These are phyloP conservation scores for Xylaria grammica DNA, from an alignment of 495 filamentous ascomycete species.

Conservation along the genomic window DNA sequence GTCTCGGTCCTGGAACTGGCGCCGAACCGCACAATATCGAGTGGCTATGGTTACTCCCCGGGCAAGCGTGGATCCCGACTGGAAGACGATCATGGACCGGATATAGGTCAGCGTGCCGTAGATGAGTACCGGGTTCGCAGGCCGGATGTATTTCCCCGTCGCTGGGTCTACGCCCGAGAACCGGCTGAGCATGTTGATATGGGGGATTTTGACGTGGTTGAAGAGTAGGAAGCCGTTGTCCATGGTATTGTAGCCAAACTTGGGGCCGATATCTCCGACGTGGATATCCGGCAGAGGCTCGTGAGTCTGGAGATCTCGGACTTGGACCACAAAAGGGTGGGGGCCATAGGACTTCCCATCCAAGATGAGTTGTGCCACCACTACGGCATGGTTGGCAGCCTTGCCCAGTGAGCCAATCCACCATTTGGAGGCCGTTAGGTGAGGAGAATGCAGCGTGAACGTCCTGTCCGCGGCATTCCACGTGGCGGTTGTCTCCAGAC, in stretches of 20 bases:
- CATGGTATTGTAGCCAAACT: slow-evolving; percentile 74
- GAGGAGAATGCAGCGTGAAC: slow-evolving; percentile 71
- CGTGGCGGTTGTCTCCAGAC: slow-evolving; percentile 74
- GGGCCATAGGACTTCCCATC: slow-evolving; percentile 68
- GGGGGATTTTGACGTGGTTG: slow-evolving; percentile 71
- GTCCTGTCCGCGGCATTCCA: slow-evolving; percentile 71
- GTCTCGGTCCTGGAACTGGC: slow-evolving; percentile 75
- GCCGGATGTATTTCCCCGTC: slow-evolving; percentile 66
- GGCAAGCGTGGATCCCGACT: slow-evolving; percentile 69
- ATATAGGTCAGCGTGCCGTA: slow-evolving; percentile 79
- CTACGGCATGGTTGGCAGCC: slow-evolving; percentile 75
- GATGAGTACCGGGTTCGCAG: slow-evolving; percentile 65
- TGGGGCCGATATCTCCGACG: slow-evolving; percentile 76
- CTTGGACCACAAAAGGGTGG: slow-evolving; percentile 77
- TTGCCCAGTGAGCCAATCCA: slow-evolving; percentile 77
- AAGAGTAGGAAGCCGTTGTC: slow-evolving; percentile 79
- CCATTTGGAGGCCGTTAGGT: slow-evolving; percentile 74
- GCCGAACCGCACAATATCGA: slow-evolving; percentile 68
- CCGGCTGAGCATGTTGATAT: slow-evolving; percentile 70
- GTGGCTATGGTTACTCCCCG: slow-evolving; percentile 77
- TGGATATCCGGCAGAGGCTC: slow-evolving; percentile 71
- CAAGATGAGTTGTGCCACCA: slow-evolving; percentile 74
- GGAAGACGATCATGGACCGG: slow-evolving; percentile 71
- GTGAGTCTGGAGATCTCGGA: slow-evolving; percentile 72
- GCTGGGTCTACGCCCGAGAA: slow-evolving; percentile 66